These are phyloP conservation scores for Jatropha podagrica DNA, from an alignment of 441 rosid genomes.

Conservation along the genomic window DNA sequence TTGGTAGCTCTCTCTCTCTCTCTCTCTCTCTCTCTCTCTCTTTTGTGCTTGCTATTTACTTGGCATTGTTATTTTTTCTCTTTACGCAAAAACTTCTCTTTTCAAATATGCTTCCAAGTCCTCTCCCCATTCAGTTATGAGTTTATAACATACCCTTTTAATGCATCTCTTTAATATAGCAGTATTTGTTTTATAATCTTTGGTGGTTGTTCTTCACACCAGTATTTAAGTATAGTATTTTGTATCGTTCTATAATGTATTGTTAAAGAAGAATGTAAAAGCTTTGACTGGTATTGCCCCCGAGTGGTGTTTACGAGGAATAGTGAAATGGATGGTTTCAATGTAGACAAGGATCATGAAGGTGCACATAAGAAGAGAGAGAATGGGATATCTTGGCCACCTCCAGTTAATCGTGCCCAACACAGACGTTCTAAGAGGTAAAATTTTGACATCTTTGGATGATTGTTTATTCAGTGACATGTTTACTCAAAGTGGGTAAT, in stretches of 20 bases:
- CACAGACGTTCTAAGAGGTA: slow-evolving; percentile 85
- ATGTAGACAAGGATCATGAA: slow-evolving; percentile 28
- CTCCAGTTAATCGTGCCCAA: slow-evolving; percentile 29
- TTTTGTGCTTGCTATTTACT: slow-evolving; percentile 22
- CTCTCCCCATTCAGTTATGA: slow-evolving; percentile 2
- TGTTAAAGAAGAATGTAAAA: slow-evolving; percentile 27
- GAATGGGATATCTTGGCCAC: slow-evolving; percentile 35
- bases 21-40: neutral
- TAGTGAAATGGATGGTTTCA: slow-evolving; percentile 43
- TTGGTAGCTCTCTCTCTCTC: slow-evolving; percentile 17
- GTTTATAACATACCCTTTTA: slow-evolving; percentile 16
- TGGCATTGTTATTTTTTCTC: slow-evolving; percentile 16
- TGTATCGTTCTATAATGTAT: slow-evolving; percentile 1
- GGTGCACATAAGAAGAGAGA: slow-evolving; percentile 32
- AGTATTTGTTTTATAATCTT: neutral
- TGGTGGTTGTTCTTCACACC: slow-evolving; percentile 14
- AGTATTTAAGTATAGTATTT: slow-evolving; percentile 5
- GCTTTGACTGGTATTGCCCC: slow-evolving; percentile 18
- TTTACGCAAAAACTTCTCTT: slow-evolving; percentile 16
- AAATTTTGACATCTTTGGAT: neutral
- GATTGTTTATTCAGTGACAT: neutral
- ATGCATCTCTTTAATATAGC: slow-evolving; percentile 3
- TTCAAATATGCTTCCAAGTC: slow-evolving; percentile 24
- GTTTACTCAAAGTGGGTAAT: slow-evolving; percentile 2
- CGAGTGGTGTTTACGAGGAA: slow-evolving; percentile 22